phyloP scores from a whole-genome alignment of 1,284 basidiomycete genomes.

The Ustilago bromivora region DNA sequence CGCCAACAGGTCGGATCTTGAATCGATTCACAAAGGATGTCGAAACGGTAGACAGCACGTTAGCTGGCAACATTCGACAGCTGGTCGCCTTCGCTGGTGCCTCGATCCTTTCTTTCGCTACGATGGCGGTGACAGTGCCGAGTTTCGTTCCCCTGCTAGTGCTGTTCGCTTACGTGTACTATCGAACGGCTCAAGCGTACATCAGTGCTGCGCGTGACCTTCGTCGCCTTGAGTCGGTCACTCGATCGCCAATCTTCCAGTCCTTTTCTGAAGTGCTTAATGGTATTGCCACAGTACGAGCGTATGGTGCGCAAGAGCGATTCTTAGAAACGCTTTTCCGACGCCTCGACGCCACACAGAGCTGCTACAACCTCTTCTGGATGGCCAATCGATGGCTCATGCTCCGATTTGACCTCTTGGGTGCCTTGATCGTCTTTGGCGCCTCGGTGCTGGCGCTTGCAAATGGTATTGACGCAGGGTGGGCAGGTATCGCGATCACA shows the following conservation, averaged over 20 bases:
- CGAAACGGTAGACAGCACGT: slow-evolving; percentile 72
- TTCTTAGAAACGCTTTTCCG: slow-evolving; percentile 71
- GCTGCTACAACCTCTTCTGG: slow-evolving; percentile 61
- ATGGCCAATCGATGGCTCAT: slow-evolving; percentile 58
- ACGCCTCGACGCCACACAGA: slow-evolving; percentile 72
- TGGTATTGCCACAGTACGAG: slow-evolving; percentile 73
- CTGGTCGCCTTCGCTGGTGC: slow-evolving; percentile 53
- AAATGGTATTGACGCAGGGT: slow-evolving; percentile 41
- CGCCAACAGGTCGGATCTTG: slow-evolving; percentile 72
- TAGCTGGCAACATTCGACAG: slow-evolving; percentile 46
- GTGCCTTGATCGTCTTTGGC: slow-evolving; percentile 71
- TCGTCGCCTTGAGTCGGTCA: slow-evolving; percentile 63
- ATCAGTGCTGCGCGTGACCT: slow-evolving; percentile 73
- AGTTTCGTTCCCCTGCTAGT: slow-evolving; percentile 71
- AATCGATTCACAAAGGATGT: slow-evolving; percentile 73
- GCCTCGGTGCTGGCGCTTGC: slow-evolving; percentile 71
- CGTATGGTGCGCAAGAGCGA: slow-evolving; percentile 72
- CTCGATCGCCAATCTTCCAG: slow-evolving; percentile 68
- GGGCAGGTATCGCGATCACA: slow-evolving; percentile 52
- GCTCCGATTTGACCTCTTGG: slow-evolving; percentile 70
- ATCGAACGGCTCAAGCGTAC: slow-evolving; percentile 71
- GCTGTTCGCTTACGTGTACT: slow-evolving; percentile 71
- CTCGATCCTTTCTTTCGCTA: slow-evolving; percentile 66
- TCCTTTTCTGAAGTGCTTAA: slow-evolving; percentile 69
- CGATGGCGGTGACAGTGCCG: slow-evolving; percentile 63